These are phyloP conservation scores for Pueraria montana DNA, from an alignment of 306 rosid genomes.

Conservation along the genomic window DNA sequence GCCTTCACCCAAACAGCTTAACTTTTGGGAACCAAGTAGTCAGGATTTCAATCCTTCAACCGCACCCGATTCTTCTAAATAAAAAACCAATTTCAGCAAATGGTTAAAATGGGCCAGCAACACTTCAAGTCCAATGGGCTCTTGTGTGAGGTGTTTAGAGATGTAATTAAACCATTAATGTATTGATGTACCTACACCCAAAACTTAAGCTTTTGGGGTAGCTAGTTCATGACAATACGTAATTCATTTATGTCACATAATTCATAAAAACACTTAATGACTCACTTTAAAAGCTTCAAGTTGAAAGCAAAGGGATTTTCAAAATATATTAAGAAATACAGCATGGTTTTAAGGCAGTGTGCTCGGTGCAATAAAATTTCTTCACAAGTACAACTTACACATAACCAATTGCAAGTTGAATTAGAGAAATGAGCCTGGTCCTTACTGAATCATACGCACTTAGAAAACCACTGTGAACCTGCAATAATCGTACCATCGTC, in stretches of 20 bases:
- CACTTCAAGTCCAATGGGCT: conserved; percentile 8
- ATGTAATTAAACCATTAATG: conserved; percentile 3
- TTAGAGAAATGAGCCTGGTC: conserved; percentile 80
- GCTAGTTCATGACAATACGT: conserved; percentile 4
- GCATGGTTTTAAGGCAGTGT: conserved; percentile 30
- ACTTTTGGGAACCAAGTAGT: not conserved
- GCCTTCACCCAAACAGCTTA: not conserved
- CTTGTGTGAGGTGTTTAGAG: not conserved
- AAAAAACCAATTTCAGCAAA: not conserved
- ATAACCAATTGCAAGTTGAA: conserved; percentile 78
- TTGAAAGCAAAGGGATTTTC: conserved; percentile 2
- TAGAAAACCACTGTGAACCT: conserved; percentile 98
- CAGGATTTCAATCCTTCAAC: not conserved
- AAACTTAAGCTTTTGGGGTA: conserved; percentile 5
- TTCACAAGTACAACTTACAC: conserved; percentile 63
- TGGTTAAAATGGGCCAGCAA: not conserved
- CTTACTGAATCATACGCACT: conserved; percentile 96
- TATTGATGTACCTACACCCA: not conserved
- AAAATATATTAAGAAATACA: conserved; percentile 21
- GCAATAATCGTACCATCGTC: conserved; percentile 53
- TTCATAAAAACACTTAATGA: conserved; percentile 16
- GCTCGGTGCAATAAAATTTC: conserved; percentile 8
- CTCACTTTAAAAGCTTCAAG: conserved; percentile 29
- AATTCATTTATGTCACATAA: conserved; percentile 7
- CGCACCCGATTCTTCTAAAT: not conserved